These are phyloP conservation scores for Stellera chamaejasme DNA, from an alignment of 345 rosid species.

Conservation along the genomic window DNA sequence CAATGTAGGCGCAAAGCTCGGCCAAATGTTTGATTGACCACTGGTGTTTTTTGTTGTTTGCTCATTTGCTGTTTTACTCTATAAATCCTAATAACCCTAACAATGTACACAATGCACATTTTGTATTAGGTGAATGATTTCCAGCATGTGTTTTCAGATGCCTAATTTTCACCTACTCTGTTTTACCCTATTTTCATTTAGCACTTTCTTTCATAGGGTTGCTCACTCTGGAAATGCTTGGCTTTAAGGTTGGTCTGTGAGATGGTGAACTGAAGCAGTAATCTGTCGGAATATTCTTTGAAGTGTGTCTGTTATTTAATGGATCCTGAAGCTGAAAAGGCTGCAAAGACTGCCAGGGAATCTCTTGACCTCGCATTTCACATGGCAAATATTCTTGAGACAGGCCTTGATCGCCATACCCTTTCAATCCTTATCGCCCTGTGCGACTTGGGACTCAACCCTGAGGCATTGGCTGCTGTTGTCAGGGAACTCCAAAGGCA, in stretches of 20 bases:
- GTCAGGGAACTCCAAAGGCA: constrained; percentile 36
- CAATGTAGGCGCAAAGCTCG: too few relatives aligned
- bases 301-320: constrained; percentile 7
- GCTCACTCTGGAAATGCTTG: neutral
- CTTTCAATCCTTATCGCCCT: constrained; percentile 41
- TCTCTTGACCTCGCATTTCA: constrained; percentile 45
- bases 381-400: constrained; percentile 44
- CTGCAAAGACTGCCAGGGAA: constrained; percentile 36
- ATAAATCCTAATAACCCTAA: too few relatives aligned
- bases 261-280: neutral
- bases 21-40: too few relatives aligned
- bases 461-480: constrained; percentile 39
- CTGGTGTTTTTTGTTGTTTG: too few relatives aligned
- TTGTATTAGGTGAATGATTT: too few relatives aligned
- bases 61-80: too few relatives aligned
- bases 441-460: constrained; percentile 44
- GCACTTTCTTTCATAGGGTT: neutral
- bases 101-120: too few relatives aligned
- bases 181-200: neutral
- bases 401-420: constrained; percentile 44
- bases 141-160: too few relatives aligned
- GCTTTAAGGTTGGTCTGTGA: neutral
- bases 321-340: constrained; percentile 28
- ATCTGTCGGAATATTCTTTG: neutral
- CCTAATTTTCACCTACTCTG: neutral